phyloP scores from a whole-genome alignment of 2,329 filamentous ascomycete species.

The Ophiocordyceps unilateralis region DNA sequence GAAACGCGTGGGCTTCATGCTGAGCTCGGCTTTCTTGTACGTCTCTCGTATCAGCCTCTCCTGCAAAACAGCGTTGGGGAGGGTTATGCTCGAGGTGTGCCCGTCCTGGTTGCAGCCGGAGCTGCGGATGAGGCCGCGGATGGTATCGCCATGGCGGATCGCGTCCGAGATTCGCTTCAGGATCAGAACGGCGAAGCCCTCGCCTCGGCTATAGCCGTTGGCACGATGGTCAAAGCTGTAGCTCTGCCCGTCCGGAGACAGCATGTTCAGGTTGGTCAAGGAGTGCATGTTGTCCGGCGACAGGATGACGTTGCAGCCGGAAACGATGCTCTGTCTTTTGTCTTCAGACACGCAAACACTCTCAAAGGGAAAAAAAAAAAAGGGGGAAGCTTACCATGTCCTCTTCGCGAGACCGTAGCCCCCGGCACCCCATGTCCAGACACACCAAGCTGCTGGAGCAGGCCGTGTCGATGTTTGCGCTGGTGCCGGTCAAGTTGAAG shows the following conservation, averaged over 20 bases:
- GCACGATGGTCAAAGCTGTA: constrained; percentile 13
- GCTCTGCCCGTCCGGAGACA: constrained; percentile 5
- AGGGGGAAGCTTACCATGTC: too few species aligned
- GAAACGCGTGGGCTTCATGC: constrained; percentile 4
- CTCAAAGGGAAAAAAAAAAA: too few species aligned
- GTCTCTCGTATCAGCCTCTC: constrained; percentile 11
- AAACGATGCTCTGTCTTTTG: too few species aligned
- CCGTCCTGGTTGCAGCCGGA: constrained; percentile 19
- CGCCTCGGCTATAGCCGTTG: constrained; percentile 25
- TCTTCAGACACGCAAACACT: too few species aligned
- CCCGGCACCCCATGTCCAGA: constrained; percentile 15
- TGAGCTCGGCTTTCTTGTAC: constrained; percentile 9
- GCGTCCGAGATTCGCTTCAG: constrained; percentile 25
- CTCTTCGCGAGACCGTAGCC: too few species aligned
- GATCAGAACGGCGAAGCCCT: constrained; percentile 16
- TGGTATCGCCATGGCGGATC: constrained; percentile 18
- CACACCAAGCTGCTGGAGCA: constrained; percentile 18
- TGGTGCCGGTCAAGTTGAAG: constrained; percentile 18
- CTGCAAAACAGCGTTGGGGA: constrained; percentile 16
- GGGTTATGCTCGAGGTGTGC: constrained; percentile 19
- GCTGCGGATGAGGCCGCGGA: constrained; percentile 8
- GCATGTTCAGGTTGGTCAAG: too few species aligned
- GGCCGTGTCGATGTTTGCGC: constrained; percentile 20
- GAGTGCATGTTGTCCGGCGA: too few species aligned
- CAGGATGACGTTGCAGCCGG: too few species aligned